Percentiles rank a stretch among this genome's conserved stretches.
Conservation (phyloP, 208 protist genomes). For the Crithidia bombi region DNA sequence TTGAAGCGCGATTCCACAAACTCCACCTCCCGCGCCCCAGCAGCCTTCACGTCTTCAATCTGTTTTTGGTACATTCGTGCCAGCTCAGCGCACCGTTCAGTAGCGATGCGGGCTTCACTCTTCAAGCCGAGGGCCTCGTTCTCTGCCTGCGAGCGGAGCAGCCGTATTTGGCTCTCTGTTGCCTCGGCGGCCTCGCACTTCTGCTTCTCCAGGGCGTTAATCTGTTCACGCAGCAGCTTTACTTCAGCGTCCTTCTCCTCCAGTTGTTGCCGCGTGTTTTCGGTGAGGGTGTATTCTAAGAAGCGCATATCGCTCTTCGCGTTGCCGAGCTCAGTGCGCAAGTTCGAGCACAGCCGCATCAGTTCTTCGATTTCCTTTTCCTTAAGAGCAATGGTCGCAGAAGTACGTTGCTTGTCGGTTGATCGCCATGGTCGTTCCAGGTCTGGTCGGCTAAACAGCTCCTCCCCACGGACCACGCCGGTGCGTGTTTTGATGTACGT, state of each 20-base stretch:
- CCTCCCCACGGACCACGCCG: constrained; percentile 77
- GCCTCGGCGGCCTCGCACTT: constrained; percentile 51
- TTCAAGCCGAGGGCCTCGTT: constrained; percentile 57
- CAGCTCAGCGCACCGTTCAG: constrained; percentile 57
- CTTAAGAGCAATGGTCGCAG: constrained; percentile 66
- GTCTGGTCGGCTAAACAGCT: constrained; percentile 87
- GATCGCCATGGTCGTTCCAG: constrained; percentile 89
- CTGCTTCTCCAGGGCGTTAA: constrained; percentile 43
- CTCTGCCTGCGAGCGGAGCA: constrained; percentile 76
- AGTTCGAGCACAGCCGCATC: constrained; percentile 74
- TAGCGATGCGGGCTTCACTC: constrained; percentile 57
- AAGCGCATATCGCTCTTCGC: constrained; percentile 70
- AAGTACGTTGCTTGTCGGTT: constrained; percentile 45
- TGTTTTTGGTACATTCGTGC: constrained; percentile 63
- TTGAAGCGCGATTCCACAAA: constrained; percentile 73
- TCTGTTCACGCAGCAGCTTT: constrained; percentile 35
- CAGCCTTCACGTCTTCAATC: constrained; percentile 80
- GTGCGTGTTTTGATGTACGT: constrained; percentile 78
- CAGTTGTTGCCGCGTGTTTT: constrained; percentile 54
- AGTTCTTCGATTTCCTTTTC: constrained; percentile 91
- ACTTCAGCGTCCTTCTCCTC: constrained; percentile 56
- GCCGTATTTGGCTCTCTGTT: constrained; percentile 73
- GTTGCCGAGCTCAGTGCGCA: constrained; percentile 85
- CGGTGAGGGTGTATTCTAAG: constrained; percentile 62
- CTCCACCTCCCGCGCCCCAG: constrained; percentile 67